A percentile compares a stretch with the other conserved stretches of the same genome.
Evolutionary conservation across 2,329 filamentous ascomycete genomes (phyloP).

Genomic region (Scytalidium lignicola): DNA sequence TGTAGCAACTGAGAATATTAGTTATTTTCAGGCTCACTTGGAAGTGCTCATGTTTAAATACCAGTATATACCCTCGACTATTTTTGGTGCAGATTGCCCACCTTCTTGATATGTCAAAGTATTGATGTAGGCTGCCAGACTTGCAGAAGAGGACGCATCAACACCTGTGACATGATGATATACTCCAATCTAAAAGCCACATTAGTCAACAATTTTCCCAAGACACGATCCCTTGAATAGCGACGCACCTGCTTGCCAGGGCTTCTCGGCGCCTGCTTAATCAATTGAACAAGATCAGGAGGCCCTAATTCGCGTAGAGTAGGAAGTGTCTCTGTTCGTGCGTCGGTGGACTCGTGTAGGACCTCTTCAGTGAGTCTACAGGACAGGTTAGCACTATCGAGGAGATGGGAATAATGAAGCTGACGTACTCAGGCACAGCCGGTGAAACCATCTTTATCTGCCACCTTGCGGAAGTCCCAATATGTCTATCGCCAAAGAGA

Average conservation of each 20-base stretch:
- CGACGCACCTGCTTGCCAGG: conserved; percentile 48
- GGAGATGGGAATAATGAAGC: not conserved
- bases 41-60: conserved; percentile 34
- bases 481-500: not conserved
- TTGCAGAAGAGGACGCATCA: conserved; percentile 95
- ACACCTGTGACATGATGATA: conserved; percentile 98
- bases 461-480: not conserved
- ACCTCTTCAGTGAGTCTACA: conserved; percentile 87
- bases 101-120: conserved; percentile 87
- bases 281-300: conserved; percentile 89
- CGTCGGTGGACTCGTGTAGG: conserved; percentile 84
- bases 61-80: conserved; percentile 93
- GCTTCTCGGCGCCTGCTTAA: conserved; percentile 65
- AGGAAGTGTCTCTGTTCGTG: conserved; percentile 82
- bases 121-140: conserved; percentile 96
- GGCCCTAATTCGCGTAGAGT: conserved; percentile 88
- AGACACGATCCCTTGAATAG: not conserved
- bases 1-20: conserved; percentile 67
- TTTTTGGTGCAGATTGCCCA: conserved; percentile 73
- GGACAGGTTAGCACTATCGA: not conserved
- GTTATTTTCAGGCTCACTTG: conserved; percentile 22
- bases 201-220: not conserved
- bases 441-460: conserved; percentile 59
- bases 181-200: conserved; percentile 63
- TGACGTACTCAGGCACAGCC: conserved; percentile 67